A percentile compares a stretch with the other conserved stretches of the same genome.
phyloP scores from a whole-genome alignment of 2,329 filamentous ascomycete species.

The Neonectria punicea region DNA sequence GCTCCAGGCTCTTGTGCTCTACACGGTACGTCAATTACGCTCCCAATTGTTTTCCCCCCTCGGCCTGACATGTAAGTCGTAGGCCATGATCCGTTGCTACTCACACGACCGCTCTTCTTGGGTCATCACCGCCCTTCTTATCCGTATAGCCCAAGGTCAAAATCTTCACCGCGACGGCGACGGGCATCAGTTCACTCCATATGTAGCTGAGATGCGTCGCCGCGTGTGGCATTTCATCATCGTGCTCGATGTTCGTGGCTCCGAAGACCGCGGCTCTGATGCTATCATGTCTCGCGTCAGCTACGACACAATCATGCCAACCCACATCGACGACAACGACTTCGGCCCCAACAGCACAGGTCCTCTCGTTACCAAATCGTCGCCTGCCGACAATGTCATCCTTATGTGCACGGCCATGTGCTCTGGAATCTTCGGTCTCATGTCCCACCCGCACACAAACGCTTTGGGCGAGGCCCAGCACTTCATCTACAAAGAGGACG shows the following conservation, averaged over 20 bases:
- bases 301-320: conserved; percentile 60
- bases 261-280: conserved; percentile 64
- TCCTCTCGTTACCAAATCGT: conserved; percentile 48
- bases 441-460: conserved; percentile 48
- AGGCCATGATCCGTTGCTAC: conserved; percentile 52
- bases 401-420: conserved; percentile 52
- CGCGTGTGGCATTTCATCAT: conserved; percentile 72
- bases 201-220: conserved; percentile 68
- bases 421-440: conserved; percentile 53
- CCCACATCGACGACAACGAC: conserved; percentile 65
- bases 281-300: conserved; percentile 54
- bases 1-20: conserved; percentile 55
- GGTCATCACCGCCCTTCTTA: conserved; percentile 53
- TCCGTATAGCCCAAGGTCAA: conserved; percentile 57
- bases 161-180: conserved; percentile 56
- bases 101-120: conserved; percentile 53
- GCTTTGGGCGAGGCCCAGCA: conserved; percentile 30
- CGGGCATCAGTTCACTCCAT: conserved; percentile 53
- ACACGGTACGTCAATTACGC: conserved; percentile 41
- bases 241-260: conserved; percentile 66
- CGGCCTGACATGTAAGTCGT: background rate
- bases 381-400: conserved; percentile 55
- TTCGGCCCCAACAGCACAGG: conserved; percentile 53
- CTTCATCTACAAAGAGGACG: conserved; percentile 48
- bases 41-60: background rate